Percentiles rank a stretch among this genome's conserved stretches.
Evolutionary conservation across 129 eudicot genomes (phyloP).

Genomic region (Lactuca sativa): DNA sequence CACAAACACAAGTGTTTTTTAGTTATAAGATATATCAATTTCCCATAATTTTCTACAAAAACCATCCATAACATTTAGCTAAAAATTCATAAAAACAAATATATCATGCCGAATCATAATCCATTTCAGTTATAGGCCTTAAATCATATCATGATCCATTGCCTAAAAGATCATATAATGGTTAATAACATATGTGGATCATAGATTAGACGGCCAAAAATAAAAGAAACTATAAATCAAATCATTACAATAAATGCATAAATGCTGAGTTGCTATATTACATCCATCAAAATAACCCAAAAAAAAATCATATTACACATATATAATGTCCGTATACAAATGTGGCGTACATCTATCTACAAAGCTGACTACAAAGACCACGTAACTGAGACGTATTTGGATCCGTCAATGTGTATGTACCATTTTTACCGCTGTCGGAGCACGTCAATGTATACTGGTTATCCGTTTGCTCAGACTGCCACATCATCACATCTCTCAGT

Average conservation of each 20-base stretch:
- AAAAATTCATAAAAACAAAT: too few relatives aligned
- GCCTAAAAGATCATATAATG: background rate
- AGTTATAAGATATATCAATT: too few relatives aligned
- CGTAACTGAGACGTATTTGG: slow-evolving; percentile 60
- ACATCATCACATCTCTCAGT: slow-evolving; percentile 10
- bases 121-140: too few relatives aligned
- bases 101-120: too few relatives aligned
- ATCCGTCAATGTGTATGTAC: slow-evolving; percentile 45
- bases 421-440: slow-evolving; percentile 56
- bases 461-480: slow-evolving; percentile 75
- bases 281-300: background rate
- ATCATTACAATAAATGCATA: slow-evolving; percentile 8
- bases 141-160: too few relatives aligned
- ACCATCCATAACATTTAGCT: too few relatives aligned
- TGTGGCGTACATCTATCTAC: slow-evolving; percentile 34
- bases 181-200: background rate
- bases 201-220: background rate
- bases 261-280: background rate
- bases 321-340: slow-evolving; percentile 10
- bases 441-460: slow-evolving; percentile 64
- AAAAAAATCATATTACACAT: slow-evolving; percentile 22
- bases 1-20: too few relatives aligned
- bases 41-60: too few relatives aligned
- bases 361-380: slow-evolving; percentile 71
- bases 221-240: slow-evolving; percentile 3